These are phyloP conservation scores for Claviceps purpurea DNA, from an alignment of 2,329 filamentous ascomycete species.

Conservation along the genomic window DNA sequence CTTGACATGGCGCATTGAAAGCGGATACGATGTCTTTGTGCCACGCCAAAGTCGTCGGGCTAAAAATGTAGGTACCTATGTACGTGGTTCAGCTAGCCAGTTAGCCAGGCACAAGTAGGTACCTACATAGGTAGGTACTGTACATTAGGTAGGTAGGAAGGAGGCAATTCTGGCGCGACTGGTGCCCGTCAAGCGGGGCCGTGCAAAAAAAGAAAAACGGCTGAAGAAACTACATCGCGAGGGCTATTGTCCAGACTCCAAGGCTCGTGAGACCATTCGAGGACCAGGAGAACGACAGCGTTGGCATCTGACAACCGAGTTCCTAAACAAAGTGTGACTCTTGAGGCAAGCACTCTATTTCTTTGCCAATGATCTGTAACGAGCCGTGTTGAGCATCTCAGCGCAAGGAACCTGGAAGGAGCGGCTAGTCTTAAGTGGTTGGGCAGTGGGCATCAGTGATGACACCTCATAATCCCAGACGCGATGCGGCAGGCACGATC, in stretches of 20 bases:
- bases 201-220: background rate
- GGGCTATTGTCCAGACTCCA: background rate
- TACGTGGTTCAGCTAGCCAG: background rate
- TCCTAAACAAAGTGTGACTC: background rate
- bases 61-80: background rate
- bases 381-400: background rate
- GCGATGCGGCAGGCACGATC: background rate
- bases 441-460: background rate
- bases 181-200: background rate
- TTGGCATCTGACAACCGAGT: background rate
- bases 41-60: background rate
- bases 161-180: background rate
- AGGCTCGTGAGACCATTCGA: background rate
- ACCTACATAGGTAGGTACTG: background rate
- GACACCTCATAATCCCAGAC: background rate
- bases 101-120: background rate
- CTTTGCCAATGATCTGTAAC: background rate
- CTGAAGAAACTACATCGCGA: background rate
- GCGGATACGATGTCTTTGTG: background rate
- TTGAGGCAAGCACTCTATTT: background rate
- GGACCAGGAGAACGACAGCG: background rate
- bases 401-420: background rate
- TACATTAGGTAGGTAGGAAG: too few species aligned
- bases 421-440: background rate
- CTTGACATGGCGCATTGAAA: background rate